phyloP scores from a whole-genome alignment of 1,139 yeast species.

The Yamadazyma pseudoaaseri region DNA sequence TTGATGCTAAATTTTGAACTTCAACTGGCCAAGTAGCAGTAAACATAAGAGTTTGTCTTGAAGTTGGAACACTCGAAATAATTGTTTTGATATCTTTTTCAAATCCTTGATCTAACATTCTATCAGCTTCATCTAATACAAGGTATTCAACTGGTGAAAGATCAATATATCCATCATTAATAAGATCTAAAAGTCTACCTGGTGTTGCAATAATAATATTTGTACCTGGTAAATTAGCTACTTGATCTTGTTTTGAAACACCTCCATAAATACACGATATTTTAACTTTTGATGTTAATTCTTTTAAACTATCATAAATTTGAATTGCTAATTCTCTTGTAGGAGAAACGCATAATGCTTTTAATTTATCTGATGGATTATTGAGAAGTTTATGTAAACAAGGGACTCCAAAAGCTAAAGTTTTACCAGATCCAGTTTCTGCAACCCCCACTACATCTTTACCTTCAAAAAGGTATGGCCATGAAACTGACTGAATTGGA shows the following conservation, averaged over 20 bases:
- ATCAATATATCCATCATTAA: slow-evolving; percentile 84
- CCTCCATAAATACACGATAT: slow-evolving; percentile 96
- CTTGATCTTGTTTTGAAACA: slow-evolving; percentile 92
- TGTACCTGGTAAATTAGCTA: slow-evolving; percentile 55
- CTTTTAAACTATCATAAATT: slow-evolving; percentile 78
- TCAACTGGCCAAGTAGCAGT: slow-evolving; percentile 92
- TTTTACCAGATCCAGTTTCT: slow-evolving; percentile 97
- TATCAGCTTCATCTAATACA: slow-evolving; percentile 95
- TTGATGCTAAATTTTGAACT: slow-evolving; percentile 85
- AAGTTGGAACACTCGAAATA: slow-evolving; percentile 50
- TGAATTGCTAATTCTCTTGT: slow-evolving; percentile 97
- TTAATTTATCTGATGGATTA: slow-evolving; percentile 49
- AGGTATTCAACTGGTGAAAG: slow-evolving; percentile 69
- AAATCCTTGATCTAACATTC: slow-evolving; percentile 95
- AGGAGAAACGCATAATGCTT: slow-evolving; percentile 87
- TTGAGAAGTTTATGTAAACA: slow-evolving; percentile 73
- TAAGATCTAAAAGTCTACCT: slow-evolving; percentile 87
- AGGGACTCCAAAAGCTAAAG: slow-evolving; percentile 97
- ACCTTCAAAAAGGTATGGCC: slow-evolving; percentile 86
- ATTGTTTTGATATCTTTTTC: slow-evolving; percentile 93
- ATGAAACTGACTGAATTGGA: slow-evolving; percentile 94
- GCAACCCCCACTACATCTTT: slow-evolving; percentile 97
- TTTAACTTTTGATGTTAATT: slow-evolving; percentile 62
- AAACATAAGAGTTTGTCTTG: slow-evolving; percentile 83
- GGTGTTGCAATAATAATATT: slow-evolving; percentile 95